These are phyloP conservation scores for Lodderomyces parapsilosis DNA, from an alignment of 1,139 yeast species.

Conservation along the genomic window DNA sequence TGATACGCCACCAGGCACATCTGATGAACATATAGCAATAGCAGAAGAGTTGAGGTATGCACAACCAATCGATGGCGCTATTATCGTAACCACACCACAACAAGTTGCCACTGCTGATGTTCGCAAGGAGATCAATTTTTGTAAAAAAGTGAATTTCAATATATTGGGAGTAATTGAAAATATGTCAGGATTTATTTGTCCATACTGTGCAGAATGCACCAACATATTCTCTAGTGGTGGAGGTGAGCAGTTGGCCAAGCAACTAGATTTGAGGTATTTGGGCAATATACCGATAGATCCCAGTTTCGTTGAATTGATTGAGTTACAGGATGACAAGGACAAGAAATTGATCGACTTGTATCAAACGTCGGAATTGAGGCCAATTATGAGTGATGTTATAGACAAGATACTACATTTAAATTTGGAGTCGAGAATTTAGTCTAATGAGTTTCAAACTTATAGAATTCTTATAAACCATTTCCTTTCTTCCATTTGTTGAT, in stretches of 20 bases:
- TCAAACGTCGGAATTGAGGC: conserved; percentile 35
- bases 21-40: conserved; percentile 95
- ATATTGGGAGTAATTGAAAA: conserved; percentile 46
- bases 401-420: conserved; percentile 41
- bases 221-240: conserved; percentile 93
- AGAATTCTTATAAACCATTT: conserved; percentile 18
- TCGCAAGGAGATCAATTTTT: conserved; percentile 48
- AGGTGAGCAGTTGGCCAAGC: conserved; percentile 69
- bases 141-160: conserved; percentile 43
- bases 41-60: conserved; percentile 81
- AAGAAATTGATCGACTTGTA: conserved; percentile 35
- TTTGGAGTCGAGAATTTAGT: conserved; percentile 30
- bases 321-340: conserved; percentile 38
- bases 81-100: conserved; percentile 50
- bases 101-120: conserved; percentile 58
- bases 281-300: conserved; percentile 96
- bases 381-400: conserved; percentile 54
- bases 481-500: conserved; percentile 64
- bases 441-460: not conserved
- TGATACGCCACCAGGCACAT: conserved; percentile 98
- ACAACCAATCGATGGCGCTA: conserved; percentile 46
- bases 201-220: conserved; percentile 87
- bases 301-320: conserved; percentile 79
- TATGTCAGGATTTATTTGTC: conserved; percentile 54
- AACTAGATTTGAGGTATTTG: conserved; percentile 61